Percentiles rank a stretch among this genome's conserved stretches.
Conservation (phyloP, 2,329 filamentous ascomycete species). For the Chaetomiaceae sp. region DNA sequence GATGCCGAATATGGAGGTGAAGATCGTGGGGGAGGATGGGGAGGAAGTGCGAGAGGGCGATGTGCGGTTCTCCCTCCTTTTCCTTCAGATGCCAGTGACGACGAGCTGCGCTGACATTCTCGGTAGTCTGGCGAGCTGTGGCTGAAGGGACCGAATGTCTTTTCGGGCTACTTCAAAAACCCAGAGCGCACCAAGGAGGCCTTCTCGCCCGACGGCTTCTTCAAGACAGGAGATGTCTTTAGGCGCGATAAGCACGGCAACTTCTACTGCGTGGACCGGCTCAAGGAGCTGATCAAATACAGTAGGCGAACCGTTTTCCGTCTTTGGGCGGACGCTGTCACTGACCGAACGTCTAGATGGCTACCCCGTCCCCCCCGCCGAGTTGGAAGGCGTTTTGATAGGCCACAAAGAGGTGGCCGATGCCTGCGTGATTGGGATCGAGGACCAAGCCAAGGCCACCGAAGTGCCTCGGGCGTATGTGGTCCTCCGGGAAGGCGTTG, state of each 20-base stretch:
- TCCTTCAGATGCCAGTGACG: background rate
- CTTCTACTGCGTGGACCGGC: slow-evolving; percentile 84
- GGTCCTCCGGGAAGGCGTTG: slow-evolving; percentile 43
- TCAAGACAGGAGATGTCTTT: slow-evolving; percentile 86
- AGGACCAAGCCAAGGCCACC: slow-evolving; percentile 57
- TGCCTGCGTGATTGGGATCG: slow-evolving; percentile 59
- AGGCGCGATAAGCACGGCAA: slow-evolving; percentile 73
- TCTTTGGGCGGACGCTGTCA: background rate
- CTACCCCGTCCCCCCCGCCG: slow-evolving; percentile 66
- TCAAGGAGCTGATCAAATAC: slow-evolving; percentile 64
- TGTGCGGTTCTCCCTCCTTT: slow-evolving; percentile 23
- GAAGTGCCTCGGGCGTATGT: slow-evolving; percentile 66
- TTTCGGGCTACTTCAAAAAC: slow-evolving; percentile 74
- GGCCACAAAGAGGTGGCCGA: slow-evolving; percentile 46
- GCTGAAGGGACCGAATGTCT: slow-evolving; percentile 75
- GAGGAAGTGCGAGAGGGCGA: slow-evolving; percentile 52
- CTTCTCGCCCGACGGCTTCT: slow-evolving; percentile 74
- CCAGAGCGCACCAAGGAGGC: slow-evolving; percentile 65
- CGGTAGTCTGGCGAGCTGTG: slow-evolving; percentile 65
- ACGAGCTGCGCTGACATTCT: background rate
- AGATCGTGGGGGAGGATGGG: slow-evolving; percentile 65
- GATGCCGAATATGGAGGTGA: slow-evolving; percentile 73
- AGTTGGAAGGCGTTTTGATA: slow-evolving; percentile 51
- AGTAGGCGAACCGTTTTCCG: slow-evolving; percentile 37
- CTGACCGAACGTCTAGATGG: slow-evolving; percentile 45